phyloP scores from a whole-genome alignment of 192 early-diverging fungal species.

The Podila epicladia region DNA sequence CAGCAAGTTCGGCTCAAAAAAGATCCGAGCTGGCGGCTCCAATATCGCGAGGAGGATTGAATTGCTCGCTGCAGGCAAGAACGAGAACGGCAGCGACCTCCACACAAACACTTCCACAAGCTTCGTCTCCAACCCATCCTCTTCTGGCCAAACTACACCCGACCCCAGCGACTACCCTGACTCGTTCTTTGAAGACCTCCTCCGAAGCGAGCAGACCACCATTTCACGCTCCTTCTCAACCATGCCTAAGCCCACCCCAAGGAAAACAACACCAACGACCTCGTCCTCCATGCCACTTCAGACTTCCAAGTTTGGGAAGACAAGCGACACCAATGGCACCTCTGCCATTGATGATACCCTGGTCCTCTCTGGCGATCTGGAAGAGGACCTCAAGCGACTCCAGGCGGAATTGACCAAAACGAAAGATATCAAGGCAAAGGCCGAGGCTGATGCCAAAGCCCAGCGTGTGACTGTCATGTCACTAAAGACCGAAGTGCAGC shows the following conservation, averaged over 20 bases:
- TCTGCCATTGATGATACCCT: slow-evolving; percentile 7
- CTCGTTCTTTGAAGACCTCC: slow-evolving; percentile 43
- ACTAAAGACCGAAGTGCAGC: slow-evolving; percentile 41
- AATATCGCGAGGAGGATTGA: slow-evolving; percentile 39
- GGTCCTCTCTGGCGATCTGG: slow-evolving; percentile 30
- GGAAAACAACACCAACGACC: slow-evolving; percentile 1
- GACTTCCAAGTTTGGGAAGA: not conserved
- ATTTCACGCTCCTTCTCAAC: slow-evolving; percentile 29
- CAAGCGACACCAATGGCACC: not conserved
- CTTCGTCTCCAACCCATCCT: not conserved
- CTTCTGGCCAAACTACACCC: slow-evolving; percentile 18
- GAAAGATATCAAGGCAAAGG: slow-evolving; percentile 34
- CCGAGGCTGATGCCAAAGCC: slow-evolving; percentile 44
- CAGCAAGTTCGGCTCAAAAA: slow-evolving; percentile 30
- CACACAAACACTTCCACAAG: slow-evolving; percentile 17
- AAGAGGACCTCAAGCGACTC: slow-evolving; percentile 37
- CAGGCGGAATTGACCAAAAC: slow-evolving; percentile 28
- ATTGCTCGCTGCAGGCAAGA: slow-evolving; percentile 43
- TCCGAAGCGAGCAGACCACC: slow-evolving; percentile 29
- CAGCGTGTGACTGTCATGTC: slow-evolving; percentile 44
- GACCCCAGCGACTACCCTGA: slow-evolving; percentile 40
- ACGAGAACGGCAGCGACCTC: slow-evolving; percentile 42
- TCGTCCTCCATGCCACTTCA: slow-evolving; percentile 13
- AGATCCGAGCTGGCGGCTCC: slow-evolving; percentile 25
- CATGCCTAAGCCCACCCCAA: slow-evolving; percentile 19